Percentiles rank a stretch among this genome's conserved stretches.
Conservation (phyloP, 345 rosid genomes). For the Lumnitzera littorea region DNA sequence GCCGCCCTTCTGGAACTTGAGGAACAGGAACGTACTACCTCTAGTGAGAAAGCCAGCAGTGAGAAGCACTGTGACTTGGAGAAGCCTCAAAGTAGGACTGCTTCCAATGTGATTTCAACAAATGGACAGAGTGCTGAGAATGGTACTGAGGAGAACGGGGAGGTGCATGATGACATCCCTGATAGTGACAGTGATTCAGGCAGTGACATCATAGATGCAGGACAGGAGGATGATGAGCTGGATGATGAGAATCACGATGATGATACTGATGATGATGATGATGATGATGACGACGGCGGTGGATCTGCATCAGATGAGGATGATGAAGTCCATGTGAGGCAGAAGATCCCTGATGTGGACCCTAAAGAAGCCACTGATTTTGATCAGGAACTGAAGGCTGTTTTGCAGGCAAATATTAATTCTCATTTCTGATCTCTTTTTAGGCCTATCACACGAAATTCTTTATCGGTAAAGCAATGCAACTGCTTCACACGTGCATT, state of each 20-base stretch:
- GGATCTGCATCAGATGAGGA: constrained; percentile 84
- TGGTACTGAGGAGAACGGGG: constrained; percentile 68
- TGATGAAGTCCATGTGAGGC: constrained; percentile 82
- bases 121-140: constrained; percentile 38
- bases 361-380: constrained; percentile 74
- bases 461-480: too few relatives aligned
- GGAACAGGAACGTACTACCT: constrained; percentile 57
- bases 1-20: constrained; percentile 73
- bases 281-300: constrained; percentile 42
- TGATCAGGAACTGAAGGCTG: constrained; percentile 87
- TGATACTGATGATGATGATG: constrained; percentile 60
- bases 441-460: too few relatives aligned
- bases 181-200: constrained; percentile 83
- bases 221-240: constrained; percentile 64
- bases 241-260: constrained; percentile 76
- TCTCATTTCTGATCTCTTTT: too few relatives aligned
- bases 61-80: constrained; percentile 62
- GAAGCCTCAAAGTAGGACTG: constrained; percentile 40
- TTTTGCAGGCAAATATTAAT: constrained; percentile 57
- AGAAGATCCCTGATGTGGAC: constrained; percentile 67
- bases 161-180: constrained; percentile 44
- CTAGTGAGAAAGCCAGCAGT: constrained; percentile 46
- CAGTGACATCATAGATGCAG: constrained; percentile 63
- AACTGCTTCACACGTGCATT: too few relatives aligned
- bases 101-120: constrained; percentile 31